Evolutionary conservation across 305 asterid species (phyloP).

Genomic region (Solanum chacoense): DNA sequence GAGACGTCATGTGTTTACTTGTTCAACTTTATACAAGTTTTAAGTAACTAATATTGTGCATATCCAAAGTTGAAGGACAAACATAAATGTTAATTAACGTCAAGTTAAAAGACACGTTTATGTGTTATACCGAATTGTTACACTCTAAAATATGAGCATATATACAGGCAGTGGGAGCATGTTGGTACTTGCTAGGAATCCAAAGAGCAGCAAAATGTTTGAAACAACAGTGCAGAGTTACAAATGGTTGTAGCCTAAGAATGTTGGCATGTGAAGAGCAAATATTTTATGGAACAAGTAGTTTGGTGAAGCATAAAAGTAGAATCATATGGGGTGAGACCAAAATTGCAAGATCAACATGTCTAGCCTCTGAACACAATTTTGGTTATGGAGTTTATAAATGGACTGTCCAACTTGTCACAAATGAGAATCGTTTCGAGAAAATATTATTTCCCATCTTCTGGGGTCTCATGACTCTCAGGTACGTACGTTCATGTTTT

Average conservation of each 20-base stretch:
- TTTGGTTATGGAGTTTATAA: conserved; percentile 77
- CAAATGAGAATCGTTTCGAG: conserved; percentile 76
- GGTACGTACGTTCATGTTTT: conserved; percentile 24
- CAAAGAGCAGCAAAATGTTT: conserved; percentile 87
- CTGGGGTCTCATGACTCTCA: conserved; percentile 98
- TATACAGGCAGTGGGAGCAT: conserved; percentile 89
- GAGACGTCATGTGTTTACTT: background rate
- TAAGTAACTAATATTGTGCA: background rate
- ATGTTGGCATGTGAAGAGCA: conserved; percentile 63
- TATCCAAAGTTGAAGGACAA: background rate
- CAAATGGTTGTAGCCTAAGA: conserved; percentile 27
- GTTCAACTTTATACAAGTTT: background rate
- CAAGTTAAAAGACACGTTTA: background rate
- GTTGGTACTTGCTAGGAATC: conserved; percentile 95
- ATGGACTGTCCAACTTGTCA: conserved; percentile 91
- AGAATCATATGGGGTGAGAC: conserved; percentile 60
- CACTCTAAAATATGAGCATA: background rate
- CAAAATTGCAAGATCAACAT: conserved; percentile 37
- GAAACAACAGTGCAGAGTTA: conserved; percentile 39
- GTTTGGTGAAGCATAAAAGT: conserved; percentile 26
- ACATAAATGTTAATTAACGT: background rate
- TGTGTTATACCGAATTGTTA: background rate
- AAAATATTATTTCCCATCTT: conserved; percentile 84
- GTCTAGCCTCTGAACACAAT: conserved; percentile 45
- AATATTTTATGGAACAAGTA: conserved; percentile 51